Evolutionary conservation across 306 rosid species (phyloP).

Genomic region (Ochetophila trinervis): DNA sequence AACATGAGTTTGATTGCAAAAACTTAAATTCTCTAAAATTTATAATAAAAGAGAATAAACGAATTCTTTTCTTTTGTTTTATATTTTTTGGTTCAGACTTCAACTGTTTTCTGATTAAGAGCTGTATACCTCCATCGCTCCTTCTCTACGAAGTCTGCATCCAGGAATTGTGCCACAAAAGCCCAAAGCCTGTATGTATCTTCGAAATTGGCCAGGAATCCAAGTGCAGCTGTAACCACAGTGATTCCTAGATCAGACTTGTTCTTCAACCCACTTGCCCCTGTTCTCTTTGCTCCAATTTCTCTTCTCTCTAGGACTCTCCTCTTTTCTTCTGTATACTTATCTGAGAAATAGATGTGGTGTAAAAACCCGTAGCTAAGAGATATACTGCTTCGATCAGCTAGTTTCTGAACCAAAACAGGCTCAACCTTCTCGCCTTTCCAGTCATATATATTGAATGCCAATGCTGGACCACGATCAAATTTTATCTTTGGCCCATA

Average conservation of each 20-base stretch:
- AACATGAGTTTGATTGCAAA: conserved; percentile 11
- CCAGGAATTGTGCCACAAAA: conserved; percentile 83
- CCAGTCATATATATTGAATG: conserved; percentile 92
- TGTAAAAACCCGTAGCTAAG: conserved; percentile 70
- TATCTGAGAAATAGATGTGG: conserved; percentile 71
- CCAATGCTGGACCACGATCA: conserved; percentile 82
- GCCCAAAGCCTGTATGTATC: conserved; percentile 81
- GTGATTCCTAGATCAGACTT: conserved; percentile 50
- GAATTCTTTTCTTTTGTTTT: not conserved
- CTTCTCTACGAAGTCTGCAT: conserved; percentile 93
- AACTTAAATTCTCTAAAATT: conserved; percentile 11
- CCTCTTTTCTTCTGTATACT: conserved; percentile 60
- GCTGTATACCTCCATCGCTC: conserved; percentile 94
- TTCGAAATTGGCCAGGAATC: conserved; percentile 74
- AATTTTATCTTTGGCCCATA: conserved; percentile 84
- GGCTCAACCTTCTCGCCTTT: conserved; percentile 91
- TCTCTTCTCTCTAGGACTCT: conserved; percentile 49
- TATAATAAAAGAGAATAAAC: conserved; percentile 20
- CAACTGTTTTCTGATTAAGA: conserved; percentile 72
- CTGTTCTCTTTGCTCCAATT: conserved; percentile 26
- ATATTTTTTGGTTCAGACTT: conserved; percentile 45
- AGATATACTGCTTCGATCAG: conserved; percentile 78
- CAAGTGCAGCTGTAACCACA: conserved; percentile 87
- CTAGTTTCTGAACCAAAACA: conserved; percentile 82
- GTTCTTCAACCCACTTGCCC: conserved; percentile 32